Evolutionary conservation across 495 filamentous ascomycete species (phyloP), one percentile per base, ranked within the genome.

Genomic region (Neurospora cerealis): DNA sequence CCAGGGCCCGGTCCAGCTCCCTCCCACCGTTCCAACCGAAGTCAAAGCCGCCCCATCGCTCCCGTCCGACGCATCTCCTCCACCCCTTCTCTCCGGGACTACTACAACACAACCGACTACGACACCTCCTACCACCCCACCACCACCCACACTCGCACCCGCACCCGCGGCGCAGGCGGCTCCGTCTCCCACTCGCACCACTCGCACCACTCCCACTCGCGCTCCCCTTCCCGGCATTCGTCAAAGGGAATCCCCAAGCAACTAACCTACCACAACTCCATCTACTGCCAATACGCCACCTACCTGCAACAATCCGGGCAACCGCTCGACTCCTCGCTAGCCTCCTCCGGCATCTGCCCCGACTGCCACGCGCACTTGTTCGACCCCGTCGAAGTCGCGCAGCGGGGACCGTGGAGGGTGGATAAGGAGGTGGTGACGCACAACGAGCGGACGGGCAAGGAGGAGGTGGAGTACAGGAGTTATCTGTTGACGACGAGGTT

Each of bases 401-500:
- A 54, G 9, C 39, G 70, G 9, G 73, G 74, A 5, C 70, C 77
- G 8, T 82, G 80, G 80, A 73, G 74, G 40, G 75, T 83, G 2
- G 80, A 80, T 37, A 80, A 80, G 36, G 76, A 82, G 37, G 72
- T 77, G 2, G 74, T 74, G 4, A 32, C 78, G 32, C 48, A 38
- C 44, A 42, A 71, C 2, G 24, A 71, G n/a, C 54, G 71, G 24
- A 24, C 17, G 19, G 72, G 73, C 3, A 70, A 44, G 11, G 74
- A 79, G 40, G 36, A 62, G 2, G 73, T 78, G 21, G 77, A 78
- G 72, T 72, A 76, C 4, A 62, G 78, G 38, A 71, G 77, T 15
- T 83, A 75, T 69, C n/a, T 78, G 66, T 41, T 82, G 21, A 81
- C 78, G 19, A 71, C 75, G 19, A 75, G 80, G 24, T 83, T 83